Base-by-base conservation (phyloP, 345 rosid species). In the Aurinia saxatilis region DNA sequence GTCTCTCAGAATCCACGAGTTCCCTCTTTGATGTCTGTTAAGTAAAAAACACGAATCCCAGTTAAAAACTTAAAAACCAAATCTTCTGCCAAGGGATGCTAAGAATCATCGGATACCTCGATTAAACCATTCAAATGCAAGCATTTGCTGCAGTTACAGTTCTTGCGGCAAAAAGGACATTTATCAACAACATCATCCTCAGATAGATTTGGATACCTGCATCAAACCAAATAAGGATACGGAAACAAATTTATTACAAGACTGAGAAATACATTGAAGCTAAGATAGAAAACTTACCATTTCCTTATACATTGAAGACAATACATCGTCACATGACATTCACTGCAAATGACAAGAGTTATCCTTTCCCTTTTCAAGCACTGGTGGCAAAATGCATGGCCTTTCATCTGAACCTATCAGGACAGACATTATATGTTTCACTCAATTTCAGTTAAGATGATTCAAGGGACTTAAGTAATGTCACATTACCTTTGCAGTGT, bases 141-240 rank as follows among this genome's bases (percentile, higher is more conserved):
- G 73, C 98, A 92, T 31, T 63, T 65, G 49, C 78, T 77, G 78
- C 97, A 92, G 66, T 89, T 92, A 84, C 98, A 92, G 42, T 81
- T 87, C 52, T 71, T 76, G 9, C 84, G 63, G 63, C 98, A 92
- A 36, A 68, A 82, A 49, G 97, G 98, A 70, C 98, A 92, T 65
- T 63, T 70, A 25, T 66, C 63, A 8, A 84, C 77, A 4, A 87
- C 41, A 29, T 85, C 81, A 57, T 52, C 77, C 63, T 82, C 82
- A 41, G 82, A 50, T 74, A 85, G 47, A 31, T 78, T 38, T 25
- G 96, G 88, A 75, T 92, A 89, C 95, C 98, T 92, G 35, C 50
- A 60, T 63, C n/a, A 50, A 30, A 67, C 29, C 38, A 64, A 5
- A 45, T 10, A 21, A 14, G 27, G 0, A 46, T 40, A 8, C 12